phyloP scores from a whole-genome alignment of 345 rosid genomes.

The Raphanus raphanistrum region DNA sequence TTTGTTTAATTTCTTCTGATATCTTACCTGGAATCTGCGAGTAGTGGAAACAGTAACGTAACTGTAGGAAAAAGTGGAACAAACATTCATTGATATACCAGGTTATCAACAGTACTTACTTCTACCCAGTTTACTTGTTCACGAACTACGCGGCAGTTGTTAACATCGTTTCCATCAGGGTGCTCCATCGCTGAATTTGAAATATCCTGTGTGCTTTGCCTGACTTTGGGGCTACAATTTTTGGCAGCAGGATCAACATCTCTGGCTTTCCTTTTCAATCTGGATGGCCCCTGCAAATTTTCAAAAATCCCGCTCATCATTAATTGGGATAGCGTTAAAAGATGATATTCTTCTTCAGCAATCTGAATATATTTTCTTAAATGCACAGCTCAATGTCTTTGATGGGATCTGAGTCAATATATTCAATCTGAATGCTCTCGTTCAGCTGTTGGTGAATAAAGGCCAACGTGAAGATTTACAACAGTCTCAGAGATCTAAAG shows the following conservation, averaged over 20 bases:
- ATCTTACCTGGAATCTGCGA: conserved; percentile 68
- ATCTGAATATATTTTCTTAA: conserved; percentile 28
- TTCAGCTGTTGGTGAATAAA: conserved; percentile 3
- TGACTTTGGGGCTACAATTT: conserved; percentile 37
- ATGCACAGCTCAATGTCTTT: conserved; percentile 26
- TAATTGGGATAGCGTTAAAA: conserved; percentile 26
- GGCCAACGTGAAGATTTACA: conserved; percentile 27
- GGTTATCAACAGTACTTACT: conserved; percentile 47
- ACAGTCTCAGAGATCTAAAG: conserved; percentile 29
- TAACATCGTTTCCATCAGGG: conserved; percentile 39
- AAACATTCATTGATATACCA: conserved; percentile 18
- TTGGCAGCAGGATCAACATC: conserved; percentile 39
- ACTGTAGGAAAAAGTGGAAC: conserved; percentile 25
- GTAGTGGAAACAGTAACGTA: conserved; percentile 21
- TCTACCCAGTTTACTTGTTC: conserved; percentile 52
- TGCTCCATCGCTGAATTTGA: conserved; percentile 37
- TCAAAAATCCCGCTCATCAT: conserved; percentile 31
- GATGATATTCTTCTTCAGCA: conserved; percentile 28
- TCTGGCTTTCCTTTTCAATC: conserved; percentile 55
- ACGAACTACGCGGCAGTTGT: conserved; percentile 36
- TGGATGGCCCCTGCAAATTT: conserved; percentile 41
- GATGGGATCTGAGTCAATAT: conserved; percentile 33
- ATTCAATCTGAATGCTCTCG: conserved; percentile 29
- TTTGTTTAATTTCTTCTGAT: conserved; percentile 46
- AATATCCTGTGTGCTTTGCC: conserved; percentile 30